Percentiles rank a stretch among this genome's conserved stretches.
Conservation (phyloP, 2,329 filamentous ascomycete species). For the Botrytis elliptica region DNA sequence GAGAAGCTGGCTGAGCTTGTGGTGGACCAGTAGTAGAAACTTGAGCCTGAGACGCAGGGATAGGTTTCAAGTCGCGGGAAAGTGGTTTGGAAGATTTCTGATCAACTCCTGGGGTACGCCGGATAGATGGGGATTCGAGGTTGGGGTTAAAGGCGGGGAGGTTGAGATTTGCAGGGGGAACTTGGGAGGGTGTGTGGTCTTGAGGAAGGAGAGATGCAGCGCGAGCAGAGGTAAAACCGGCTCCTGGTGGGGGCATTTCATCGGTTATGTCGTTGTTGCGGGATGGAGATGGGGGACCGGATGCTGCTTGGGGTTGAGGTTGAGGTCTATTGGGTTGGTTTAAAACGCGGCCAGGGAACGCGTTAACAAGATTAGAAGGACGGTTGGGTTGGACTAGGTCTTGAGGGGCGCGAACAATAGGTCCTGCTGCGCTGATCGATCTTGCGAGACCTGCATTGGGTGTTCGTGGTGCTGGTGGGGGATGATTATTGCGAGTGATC, state of each 20-base stretch:
- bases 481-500: conserved; percentile 23
- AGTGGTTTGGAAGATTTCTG: conserved; percentile 74
- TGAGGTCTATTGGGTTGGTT: conserved; percentile 39
- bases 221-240: conserved; percentile 68
- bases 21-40: conserved; percentile 32
- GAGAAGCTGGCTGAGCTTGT: conserved; percentile 31
- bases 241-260: conserved; percentile 32
- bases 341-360: conserved; percentile 31
- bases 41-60: conserved; percentile 41
- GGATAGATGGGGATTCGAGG: conserved; percentile 78
- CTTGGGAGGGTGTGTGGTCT: conserved; percentile 26
- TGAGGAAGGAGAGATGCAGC: conserved; percentile 59
- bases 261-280: conserved; percentile 24
- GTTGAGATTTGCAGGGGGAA: conserved; percentile 44
- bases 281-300: conserved; percentile 30
- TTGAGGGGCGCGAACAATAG: conserved; percentile 27
- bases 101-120: conserved; percentile 85
- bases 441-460: conserved; percentile 36
- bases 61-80: conserved; percentile 54
- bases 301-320: background rate
- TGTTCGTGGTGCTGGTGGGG: conserved; percentile 36
- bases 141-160: conserved; percentile 68
- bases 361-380: conserved; percentile 24
- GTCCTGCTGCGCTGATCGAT: conserved; percentile 29
- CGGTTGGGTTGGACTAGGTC: conserved; percentile 25